phyloP scores from a whole-genome alignment of 2,329 filamentous ascomycete genomes.

The Colletotrichum nymphaeae region DNA sequence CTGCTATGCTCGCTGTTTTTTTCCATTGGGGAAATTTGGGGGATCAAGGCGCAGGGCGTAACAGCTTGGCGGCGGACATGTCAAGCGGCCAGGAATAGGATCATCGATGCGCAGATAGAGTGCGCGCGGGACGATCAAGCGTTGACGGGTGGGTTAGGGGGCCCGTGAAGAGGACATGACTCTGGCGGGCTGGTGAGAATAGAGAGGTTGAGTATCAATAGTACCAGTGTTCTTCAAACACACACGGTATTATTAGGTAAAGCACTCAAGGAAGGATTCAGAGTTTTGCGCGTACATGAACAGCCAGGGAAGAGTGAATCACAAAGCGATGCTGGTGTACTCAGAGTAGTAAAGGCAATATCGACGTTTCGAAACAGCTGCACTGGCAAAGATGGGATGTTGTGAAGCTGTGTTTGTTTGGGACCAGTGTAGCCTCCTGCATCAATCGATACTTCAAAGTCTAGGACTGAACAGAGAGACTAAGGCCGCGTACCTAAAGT shows the following conservation, averaged over 20 bases:
- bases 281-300: neutral
- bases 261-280: neutral
- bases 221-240: neutral
- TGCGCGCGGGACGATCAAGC: neutral
- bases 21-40: neutral
- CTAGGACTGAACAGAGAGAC: neutral
- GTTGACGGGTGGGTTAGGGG: neutral
- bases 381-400: neutral
- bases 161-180: neutral
- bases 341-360: neutral
- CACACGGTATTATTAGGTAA: neutral
- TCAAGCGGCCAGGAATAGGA: constrained; percentile 8
- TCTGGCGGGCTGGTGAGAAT: neutral
- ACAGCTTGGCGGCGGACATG: constrained; percentile 8
- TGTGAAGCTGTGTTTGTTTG: constrained; percentile 18
- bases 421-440: neutral
- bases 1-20: neutral
- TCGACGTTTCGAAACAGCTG: constrained; percentile 31
- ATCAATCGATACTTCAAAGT: neutral
- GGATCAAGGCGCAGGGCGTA: neutral
- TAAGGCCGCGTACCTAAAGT: no score
- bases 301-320: neutral
- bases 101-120: constrained; percentile 25
- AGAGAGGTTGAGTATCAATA: neutral
- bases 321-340: neutral